These are phyloP conservation scores for Globisporangium paddicum DNA, from an alignment of 352 stramenopile species.

Conservation along the genomic window DNA sequence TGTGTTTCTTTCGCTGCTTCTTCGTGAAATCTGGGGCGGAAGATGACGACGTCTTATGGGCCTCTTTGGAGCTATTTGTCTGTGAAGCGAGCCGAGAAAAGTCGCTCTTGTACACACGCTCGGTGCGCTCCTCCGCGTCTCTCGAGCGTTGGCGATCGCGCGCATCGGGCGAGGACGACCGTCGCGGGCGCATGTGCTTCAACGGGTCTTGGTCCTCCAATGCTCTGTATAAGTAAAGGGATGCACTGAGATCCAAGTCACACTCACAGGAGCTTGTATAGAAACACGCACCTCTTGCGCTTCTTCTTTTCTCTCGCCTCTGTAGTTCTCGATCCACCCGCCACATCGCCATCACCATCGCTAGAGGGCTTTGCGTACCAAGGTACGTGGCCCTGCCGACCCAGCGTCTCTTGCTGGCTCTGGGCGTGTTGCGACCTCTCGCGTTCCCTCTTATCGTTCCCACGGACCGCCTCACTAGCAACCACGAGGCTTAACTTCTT, in stretches of 20 bases:
- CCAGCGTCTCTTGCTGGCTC: conserved; percentile 26
- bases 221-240: conserved; percentile 19
- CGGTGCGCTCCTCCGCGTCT: conserved; percentile 8
- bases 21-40: neutral
- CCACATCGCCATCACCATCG: conserved; percentile 1
- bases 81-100: conserved; percentile 9
- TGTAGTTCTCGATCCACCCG: conserved; percentile 3
- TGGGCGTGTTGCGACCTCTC: conserved; percentile 1
- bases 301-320: conserved; percentile 23
- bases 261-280: neutral
- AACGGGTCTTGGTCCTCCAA: conserved; percentile 30
- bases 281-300: conserved; percentile 26
- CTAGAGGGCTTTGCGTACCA: conserved; percentile 32
- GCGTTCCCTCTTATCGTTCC: neutral
- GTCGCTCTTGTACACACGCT: conserved; percentile 15
- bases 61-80: conserved; percentile 1
- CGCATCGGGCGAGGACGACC: conserved; percentile 5
- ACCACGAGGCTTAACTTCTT: neutral
- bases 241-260: neutral
- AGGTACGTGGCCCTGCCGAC: conserved; percentile 21
- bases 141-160: neutral
- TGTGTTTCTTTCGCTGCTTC: neutral
- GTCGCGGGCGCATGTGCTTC: conserved; percentile 31
- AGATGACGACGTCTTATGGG: conserved; percentile 1
- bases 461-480: too few species aligned